Evolutionary conservation across 176 grass and related monocot genomes (phyloP), one percentile per base, ranked within the genome.

Genomic region (Elymus sibiricus): DNA sequence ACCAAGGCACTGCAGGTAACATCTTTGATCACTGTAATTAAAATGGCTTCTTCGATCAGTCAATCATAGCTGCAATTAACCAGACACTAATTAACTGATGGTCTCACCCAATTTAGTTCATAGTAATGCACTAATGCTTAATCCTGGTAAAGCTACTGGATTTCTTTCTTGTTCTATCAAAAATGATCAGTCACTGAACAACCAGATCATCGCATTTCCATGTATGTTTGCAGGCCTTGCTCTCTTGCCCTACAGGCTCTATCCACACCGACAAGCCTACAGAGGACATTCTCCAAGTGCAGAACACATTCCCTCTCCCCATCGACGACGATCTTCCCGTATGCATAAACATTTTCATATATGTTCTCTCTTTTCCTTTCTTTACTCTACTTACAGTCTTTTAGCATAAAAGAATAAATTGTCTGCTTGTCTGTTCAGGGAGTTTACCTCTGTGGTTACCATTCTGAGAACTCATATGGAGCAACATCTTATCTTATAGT

Each of bases 211-310:
- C 11, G 6, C 60, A 49, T 35, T 75, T 72, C 22, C n/a, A 44
- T 44, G 7, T 47, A 47, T n/a, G 69, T 47, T 74, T 74, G n/a
- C 70, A 98, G 95, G 91, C 95, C 25, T 72, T 98, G 84, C 89
- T 98, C 24, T 92, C 93, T 37, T 95, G 95, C 75, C 93, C 95
- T 64, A 95, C 95, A 28, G 79, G 80, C 61, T 98, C 95, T 6
- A 98, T 95, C 62, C 95, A 91, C 64, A 95, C 93, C 0, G 83
- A 95, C 21, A 92, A 87, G 73, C 89, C 91, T 55, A 24, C 88
- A 2, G 46, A 94, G 5, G 80, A 90, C 74, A 95, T 98, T 49
- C 70, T 94, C 19, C 85, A 92, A 90, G 95, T 98, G 77, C 93
- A 95, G 4, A 79, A 92, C 71, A 98, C 81, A 70, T 95, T 92